phyloP scores from a whole-genome alignment of 2,329 filamentous ascomycete genomes.

The Rasamsonia emersonii region DNA sequence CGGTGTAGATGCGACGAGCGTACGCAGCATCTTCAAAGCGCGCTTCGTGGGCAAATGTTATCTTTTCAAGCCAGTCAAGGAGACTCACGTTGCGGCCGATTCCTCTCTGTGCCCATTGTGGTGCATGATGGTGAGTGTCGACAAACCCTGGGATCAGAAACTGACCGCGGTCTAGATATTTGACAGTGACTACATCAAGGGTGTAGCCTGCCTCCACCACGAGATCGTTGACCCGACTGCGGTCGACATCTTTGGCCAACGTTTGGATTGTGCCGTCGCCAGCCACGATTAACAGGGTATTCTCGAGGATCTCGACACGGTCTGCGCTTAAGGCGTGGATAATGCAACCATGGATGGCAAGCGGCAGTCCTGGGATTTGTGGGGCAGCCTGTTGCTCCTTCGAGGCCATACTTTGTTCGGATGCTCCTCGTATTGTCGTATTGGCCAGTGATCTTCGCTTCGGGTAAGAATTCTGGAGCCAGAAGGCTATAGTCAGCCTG shows the following conservation, averaged over 20 bases:
- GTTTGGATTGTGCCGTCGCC: constrained; percentile 21
- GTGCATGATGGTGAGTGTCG: constrained; percentile 62
- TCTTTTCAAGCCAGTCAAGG: constrained; percentile 54
- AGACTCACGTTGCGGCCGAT: constrained; percentile 32
- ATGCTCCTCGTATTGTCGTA: too few relatives aligned
- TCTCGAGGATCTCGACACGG: constrained; percentile 22
- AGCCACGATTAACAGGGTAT: constrained; percentile 24
- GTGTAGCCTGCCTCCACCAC: constrained; percentile 18
- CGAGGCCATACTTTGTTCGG: too few relatives aligned
- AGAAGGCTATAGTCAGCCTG: too few relatives aligned
- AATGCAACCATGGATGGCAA: constrained; percentile 27
- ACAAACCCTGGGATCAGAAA: constrained; percentile 35
- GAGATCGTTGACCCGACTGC: constrained; percentile 15
- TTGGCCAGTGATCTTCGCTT: too few relatives aligned
- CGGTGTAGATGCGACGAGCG: constrained; percentile 43
- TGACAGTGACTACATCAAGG: constrained; percentile 18
- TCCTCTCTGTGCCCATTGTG: constrained; percentile 44
- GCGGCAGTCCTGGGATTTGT: constrained; percentile 12
- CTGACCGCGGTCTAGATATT: constrained; percentile 18
- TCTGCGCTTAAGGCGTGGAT: constrained; percentile 20
- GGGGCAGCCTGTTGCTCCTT: constrained; percentile 4
- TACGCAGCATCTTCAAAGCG: constrained; percentile 49
- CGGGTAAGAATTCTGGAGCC: too few relatives aligned
- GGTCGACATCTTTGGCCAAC: constrained; percentile 15
- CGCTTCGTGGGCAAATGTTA: constrained; percentile 58